Conservation (phyloP, 2,329 filamentous ascomycete species). For the Alternaria angustiovoidea region DNA sequence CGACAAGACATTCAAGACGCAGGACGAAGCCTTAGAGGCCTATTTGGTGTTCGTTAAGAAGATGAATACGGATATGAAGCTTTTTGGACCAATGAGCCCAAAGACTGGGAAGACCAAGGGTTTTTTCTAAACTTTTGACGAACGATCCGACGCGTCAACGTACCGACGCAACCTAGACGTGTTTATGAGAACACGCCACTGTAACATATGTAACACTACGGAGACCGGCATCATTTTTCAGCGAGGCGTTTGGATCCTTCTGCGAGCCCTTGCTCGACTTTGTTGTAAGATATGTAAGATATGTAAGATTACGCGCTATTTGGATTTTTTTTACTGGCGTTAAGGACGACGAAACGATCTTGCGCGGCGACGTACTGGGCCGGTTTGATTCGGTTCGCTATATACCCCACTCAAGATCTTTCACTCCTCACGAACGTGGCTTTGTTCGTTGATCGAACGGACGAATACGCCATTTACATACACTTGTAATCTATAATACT, state of each 20-base stretch:
- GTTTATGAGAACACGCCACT: conserved; percentile 7
- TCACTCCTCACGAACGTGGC: not conserved
- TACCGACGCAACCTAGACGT: not conserved
- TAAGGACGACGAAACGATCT: conserved; percentile 2
- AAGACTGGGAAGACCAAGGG: conserved; percentile 18
- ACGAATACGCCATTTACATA: not conserved
- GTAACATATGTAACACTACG: conserved; percentile 12
- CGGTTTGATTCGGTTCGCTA: conserved; percentile 7
- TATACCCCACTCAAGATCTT: conserved; percentile 19
- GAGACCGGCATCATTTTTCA: not conserved
- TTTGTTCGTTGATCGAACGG: conserved; percentile 6
- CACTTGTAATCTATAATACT: conserved; percentile 13
- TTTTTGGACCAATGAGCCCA: conserved; percentile 32
- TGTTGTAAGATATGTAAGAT: conserved; percentile 9
- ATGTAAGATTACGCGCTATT: conserved; percentile 3
- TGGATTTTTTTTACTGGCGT: not conserved
- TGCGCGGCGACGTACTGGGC: conserved; percentile 6
- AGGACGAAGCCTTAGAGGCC: conserved; percentile 35
- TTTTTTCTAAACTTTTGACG: not conserved
- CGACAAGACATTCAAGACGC: conserved; percentile 31
- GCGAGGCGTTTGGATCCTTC: conserved; percentile 3
- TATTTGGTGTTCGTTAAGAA: conserved; percentile 37
- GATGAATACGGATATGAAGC: conserved; percentile 31
- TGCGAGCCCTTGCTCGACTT: not conserved
- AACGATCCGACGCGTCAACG: not conserved